Evolutionary conservation across 805 yeast species (phyloP).

Genomic region (Wickerhamiella qilinensis): DNA sequence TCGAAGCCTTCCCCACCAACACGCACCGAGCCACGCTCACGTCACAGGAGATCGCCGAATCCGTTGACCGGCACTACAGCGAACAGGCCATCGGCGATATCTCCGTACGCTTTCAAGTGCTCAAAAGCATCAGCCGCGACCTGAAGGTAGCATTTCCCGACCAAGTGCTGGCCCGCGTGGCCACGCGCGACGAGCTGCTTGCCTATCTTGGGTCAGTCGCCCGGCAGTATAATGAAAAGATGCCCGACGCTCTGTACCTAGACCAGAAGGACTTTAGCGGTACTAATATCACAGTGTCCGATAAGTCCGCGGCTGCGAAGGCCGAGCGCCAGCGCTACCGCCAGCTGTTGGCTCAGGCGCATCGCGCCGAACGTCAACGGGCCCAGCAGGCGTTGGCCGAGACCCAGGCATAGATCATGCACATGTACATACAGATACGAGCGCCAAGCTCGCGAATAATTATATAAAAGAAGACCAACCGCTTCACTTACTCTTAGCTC

Average conservation of each 20-base stretch:
- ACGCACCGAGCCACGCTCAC: constrained; percentile 12
- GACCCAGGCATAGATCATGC: no score
- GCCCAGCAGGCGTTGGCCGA: constrained; percentile 10
- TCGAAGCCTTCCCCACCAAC: constrained; percentile 20
- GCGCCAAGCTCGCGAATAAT: no score
- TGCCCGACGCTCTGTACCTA: constrained; percentile 62
- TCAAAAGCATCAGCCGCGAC: constrained; percentile 32
- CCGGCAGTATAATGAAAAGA: constrained; percentile 38
- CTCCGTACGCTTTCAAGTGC: constrained; percentile 30
- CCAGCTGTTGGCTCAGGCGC: constrained; percentile 32
- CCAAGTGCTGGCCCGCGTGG: constrained; percentile 28
- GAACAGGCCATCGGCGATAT: constrained; percentile 26
- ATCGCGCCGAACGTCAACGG: constrained; percentile 18
- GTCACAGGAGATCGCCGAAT: constrained; percentile 6
- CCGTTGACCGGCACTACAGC: constrained; percentile 6
- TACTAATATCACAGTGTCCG: constrained; percentile 31
- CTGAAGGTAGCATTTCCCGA: constrained; percentile 43
- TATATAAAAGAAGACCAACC: no score
- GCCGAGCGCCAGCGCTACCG: constrained; percentile 31
- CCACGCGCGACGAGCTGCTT: constrained; percentile 26
- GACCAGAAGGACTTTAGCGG: constrained; percentile 38
- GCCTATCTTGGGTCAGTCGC: constrained; percentile 26
- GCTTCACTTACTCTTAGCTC: no score
- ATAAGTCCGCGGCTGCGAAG: constrained; percentile 31
- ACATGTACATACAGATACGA: no score